Conservation (phyloP, 176 grass and related monocot species). For the Elaeis guineensis region DNA sequence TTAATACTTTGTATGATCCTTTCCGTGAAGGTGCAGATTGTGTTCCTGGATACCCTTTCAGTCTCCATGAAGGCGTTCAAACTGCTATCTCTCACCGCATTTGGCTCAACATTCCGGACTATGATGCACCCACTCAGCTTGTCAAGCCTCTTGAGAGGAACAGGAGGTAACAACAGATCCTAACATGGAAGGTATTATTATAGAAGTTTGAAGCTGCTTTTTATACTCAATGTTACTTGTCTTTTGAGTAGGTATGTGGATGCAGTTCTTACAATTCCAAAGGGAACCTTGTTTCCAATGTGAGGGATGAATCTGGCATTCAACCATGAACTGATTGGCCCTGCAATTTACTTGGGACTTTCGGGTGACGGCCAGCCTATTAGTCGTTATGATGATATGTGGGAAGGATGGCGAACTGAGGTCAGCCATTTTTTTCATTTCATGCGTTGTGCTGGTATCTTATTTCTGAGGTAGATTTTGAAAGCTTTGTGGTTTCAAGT, state of each 20-base stretch:
- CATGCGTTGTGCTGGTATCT: too few species aligned
- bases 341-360: slow-evolving; percentile 83
- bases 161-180: slow-evolving; percentile 30
- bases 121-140: slow-evolving; percentile 88
- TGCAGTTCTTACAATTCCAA: slow-evolving; percentile 66
- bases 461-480: too few species aligned
- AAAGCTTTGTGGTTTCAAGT: too few species aligned
- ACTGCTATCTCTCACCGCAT: slow-evolving; percentile 83
- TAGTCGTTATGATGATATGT: slow-evolving; percentile 69
- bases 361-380: slow-evolving; percentile 54
- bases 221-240: not conserved
- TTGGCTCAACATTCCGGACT: slow-evolving; percentile 96
- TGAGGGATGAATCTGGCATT: slow-evolving; percentile 72
- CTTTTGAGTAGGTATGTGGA: slow-evolving; percentile 53
- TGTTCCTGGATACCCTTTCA: slow-evolving; percentile 91
- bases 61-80: slow-evolving; percentile 58
- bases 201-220: not conserved
- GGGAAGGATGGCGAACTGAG: slow-evolving; percentile 74
- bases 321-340: slow-evolving; percentile 48
- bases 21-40: slow-evolving; percentile 80
- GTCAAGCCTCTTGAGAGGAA: slow-evolving; percentile 92
- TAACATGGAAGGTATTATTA: not conserved
- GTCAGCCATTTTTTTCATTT: slow-evolving; percentile 8
- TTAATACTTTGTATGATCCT: slow-evolving; percentile 88
- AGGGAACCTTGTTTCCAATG: slow-evolving; percentile 68